phyloP scores from a whole-genome alignment of 1,139 yeast species.

The Suhomyces anneliseae region DNA sequence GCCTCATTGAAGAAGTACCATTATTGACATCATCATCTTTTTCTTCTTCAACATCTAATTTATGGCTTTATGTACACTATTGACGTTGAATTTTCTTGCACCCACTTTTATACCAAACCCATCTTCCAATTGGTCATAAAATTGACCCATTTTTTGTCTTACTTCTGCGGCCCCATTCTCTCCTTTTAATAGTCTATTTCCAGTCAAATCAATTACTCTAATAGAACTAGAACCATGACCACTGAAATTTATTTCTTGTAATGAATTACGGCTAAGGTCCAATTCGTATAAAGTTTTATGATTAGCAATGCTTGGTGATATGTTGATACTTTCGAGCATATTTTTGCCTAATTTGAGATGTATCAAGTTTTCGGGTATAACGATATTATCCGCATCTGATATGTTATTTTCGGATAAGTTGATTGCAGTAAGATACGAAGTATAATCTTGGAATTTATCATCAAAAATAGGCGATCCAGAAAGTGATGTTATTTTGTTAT shows the following conservation, averaged over 20 bases:
- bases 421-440: constrained; percentile 1
- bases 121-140: constrained; percentile 26
- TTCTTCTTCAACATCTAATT: too few relatives aligned
- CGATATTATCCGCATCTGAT: constrained; percentile 2
- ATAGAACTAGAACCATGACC: constrained; percentile 10
- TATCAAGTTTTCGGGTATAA: constrained; percentile 3
- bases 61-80: constrained; percentile 22
- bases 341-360: constrained; percentile 7
- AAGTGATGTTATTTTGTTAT: constrained; percentile 15
- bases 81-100: constrained; percentile 26
- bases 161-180: not conserved
- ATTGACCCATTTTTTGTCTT: constrained; percentile 15
- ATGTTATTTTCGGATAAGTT: constrained; percentile 5
- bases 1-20: too few relatives aligned
- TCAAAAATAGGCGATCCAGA: constrained; percentile 6
- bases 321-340: constrained; percentile 1
- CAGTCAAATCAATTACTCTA: constrained; percentile 22
- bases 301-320: constrained; percentile 1
- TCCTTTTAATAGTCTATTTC: constrained; percentile 19
- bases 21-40: too few relatives aligned
- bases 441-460: not conserved
- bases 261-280: constrained; percentile 9
- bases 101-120: constrained; percentile 23
- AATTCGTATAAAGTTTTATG: constrained; percentile 5
- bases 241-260: constrained; percentile 12